phyloP scores from a whole-genome alignment of 345 rosid species.

The Syzygium oleosum region DNA sequence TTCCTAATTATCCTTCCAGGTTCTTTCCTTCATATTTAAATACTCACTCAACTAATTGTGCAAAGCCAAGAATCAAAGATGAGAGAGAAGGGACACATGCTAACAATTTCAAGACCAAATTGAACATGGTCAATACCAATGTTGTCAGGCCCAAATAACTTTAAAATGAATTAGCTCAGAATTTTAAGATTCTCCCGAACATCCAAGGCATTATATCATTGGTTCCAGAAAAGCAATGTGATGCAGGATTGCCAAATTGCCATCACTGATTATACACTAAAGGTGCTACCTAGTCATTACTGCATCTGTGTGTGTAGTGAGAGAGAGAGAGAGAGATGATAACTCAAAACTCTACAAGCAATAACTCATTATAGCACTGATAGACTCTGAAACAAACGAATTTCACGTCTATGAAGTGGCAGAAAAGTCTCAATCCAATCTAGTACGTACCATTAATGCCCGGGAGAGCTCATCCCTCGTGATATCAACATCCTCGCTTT shows the following conservation, averaged over 20 bases:
- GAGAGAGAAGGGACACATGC: neutral
- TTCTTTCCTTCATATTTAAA: neutral
- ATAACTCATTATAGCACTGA: neutral
- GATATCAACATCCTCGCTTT: conserved; percentile 39
- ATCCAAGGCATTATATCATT: neutral
- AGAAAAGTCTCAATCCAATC: neutral
- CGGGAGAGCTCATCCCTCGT: conserved; percentile 72
- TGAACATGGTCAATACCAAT: neutral
- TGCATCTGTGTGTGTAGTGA: neutral
- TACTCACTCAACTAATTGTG: neutral
- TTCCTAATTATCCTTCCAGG: neutral
- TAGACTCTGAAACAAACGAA: conserved; percentile 1
- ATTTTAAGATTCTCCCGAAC: neutral
- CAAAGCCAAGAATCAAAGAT: neutral
- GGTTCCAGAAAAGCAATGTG: neutral
- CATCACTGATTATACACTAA: neutral
- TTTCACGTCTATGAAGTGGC: neutral
- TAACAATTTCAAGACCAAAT: neutral
- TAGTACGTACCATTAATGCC: conserved; percentile 59
- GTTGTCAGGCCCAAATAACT: neutral
- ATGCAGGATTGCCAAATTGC: neutral
- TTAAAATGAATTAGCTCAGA: neutral
- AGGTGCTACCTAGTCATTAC: neutral
- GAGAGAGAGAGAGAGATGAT: neutral
- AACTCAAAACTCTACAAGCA: neutral